Evolutionary conservation across 2,329 filamentous ascomycete species (phyloP), one percentile per base, ranked within the genome.

Genomic region (Metarhizium brunneum): DNA sequence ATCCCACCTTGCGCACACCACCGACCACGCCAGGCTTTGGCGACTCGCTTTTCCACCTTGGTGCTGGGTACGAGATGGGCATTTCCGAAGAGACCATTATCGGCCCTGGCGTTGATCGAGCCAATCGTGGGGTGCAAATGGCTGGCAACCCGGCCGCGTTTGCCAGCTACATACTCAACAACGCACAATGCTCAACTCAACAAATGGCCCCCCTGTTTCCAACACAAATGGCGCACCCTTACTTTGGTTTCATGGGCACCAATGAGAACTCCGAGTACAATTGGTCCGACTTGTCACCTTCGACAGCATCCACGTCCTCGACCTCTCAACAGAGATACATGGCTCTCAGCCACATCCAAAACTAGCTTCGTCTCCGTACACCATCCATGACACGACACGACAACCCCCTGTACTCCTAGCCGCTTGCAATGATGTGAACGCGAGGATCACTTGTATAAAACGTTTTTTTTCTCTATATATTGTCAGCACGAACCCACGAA

Each of bases 11-110:
- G 51, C 77, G 77, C 61, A 81, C 79, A 6, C 79, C 79, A 14
- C 79, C 79, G 2, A 75, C 73, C 4, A 82, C 79, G 1, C 79
- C 79, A 0, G 77, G 77, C 16, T 62, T 80, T 40, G 65, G 76
- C 58, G 67, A 72, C 35, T 69, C 70, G 54, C 67, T 75, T 47
- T 71, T 72, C 53, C 68, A 69, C 52, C 63, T 71, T n/a, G 71
- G 74, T 56, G 72, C 72, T 10, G 63, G 68, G 11, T 71, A 68
- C 52, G 69, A 73, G 62, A 62, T 71, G 57, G 62, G 71, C 6
- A 65, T 74, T 3, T 63, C 71, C 0, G 79, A 82, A 45, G 78
- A 80, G 58, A 70, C 74, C 11, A 62, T 82, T 18, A 66, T 78
- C 14, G 78, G 77, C 2, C 76, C 79, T 1, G 74, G 72, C 43